Base-by-base conservation (phyloP, 192 early-diverging fungal species). In the Backusella liffmaniae region DNA sequence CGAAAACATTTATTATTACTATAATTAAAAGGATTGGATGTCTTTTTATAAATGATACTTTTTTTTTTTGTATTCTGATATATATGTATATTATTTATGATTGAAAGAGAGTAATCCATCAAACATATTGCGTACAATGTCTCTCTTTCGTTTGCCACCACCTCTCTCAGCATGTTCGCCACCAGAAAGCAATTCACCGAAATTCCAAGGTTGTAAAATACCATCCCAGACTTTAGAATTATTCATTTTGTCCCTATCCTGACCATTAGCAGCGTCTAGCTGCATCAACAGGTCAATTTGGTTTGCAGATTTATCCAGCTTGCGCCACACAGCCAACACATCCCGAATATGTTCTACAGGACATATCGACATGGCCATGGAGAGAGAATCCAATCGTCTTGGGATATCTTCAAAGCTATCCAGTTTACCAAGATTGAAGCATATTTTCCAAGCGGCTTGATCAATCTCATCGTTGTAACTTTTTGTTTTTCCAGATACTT, bases 301-400 rank as follows among this genome's bases (percentile, higher is more conserved):
- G n/a, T 29, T 29, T 4, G 51, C 30, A 75, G 46, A 34, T 82
- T 39, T 65, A 16, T 88, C 86, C 37, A 88, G 26, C n/a, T 75
- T 72, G 29, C 80, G 73, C 84, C 86, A 88, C 15, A 87, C 72
- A 36, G 41, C 73, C 37, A 89, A 53, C 16, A 84, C 76, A 73
- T 87, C 80, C 13, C 44, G 49, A 9, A 81, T 67, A 32, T 85
- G 75, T 30, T 90, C 86, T 0, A 77, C 73, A 8, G 90, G 86
- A 74, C 91, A 88, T 12, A 86, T 72, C 3, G 83, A 74, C 65
- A 92, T 73, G 1, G 91, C 88, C 73, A 85, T 86, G 10, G 83
- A 90, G 32, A 88, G 71, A 5, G 86, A 75, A n/a, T 83, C 82
- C 76, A 90, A 70, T 66, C 85, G 77, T 44, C 85, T 83, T 21